Percentiles rank a stretch among this genome's conserved stretches.
Evolutionary conservation across 2,329 filamentous ascomycete species (phyloP).

Genomic region (Dichotomopilus funicola): DNA sequence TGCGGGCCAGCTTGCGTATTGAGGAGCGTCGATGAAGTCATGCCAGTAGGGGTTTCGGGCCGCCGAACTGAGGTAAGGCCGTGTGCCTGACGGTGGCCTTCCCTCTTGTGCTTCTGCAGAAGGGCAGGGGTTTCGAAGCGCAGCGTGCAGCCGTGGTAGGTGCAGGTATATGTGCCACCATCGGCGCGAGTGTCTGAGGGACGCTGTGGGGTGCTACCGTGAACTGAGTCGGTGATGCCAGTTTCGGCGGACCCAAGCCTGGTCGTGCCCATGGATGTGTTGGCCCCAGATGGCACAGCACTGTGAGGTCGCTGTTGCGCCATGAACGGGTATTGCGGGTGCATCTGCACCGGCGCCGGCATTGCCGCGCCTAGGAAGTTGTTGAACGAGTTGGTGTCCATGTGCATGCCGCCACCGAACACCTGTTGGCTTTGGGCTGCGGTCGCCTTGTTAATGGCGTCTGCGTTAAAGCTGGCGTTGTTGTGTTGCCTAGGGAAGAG

Average conservation of each 20-base stretch:
- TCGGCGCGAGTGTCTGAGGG: slow-evolving; percentile 64
- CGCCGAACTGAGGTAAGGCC: slow-evolving; percentile 36
- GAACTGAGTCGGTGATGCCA: slow-evolving; percentile 29
- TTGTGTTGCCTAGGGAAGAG: slow-evolving; percentile 60
- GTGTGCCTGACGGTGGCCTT: slow-evolving; percentile 76
- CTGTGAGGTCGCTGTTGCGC: slow-evolving; percentile 32
- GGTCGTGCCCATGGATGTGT: slow-evolving; percentile 30
- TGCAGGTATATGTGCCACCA: slow-evolving; percentile 89
- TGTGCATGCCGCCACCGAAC: slow-evolving; percentile 18
- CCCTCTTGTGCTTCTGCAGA: slow-evolving; percentile 91
- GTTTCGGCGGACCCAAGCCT: slow-evolving; percentile 40
- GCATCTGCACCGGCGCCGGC: slow-evolving; percentile 18
- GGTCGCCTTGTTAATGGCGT: slow-evolving; percentile 33
- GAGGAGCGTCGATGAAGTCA: slow-evolving; percentile 49
- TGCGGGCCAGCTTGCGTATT: slow-evolving; percentile 92
- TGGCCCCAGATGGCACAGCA: slow-evolving; percentile 33
- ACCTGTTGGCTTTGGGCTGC: slow-evolving; percentile 21
- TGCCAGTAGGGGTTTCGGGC: slow-evolving; percentile 26
- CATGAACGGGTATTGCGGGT: slow-evolving; percentile 48
- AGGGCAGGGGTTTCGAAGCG: slow-evolving; percentile 83
- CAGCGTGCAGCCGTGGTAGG: slow-evolving; percentile 81
- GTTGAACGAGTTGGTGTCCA: slow-evolving; percentile 22
- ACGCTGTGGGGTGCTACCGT: slow-evolving; percentile 34
- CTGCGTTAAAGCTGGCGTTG: slow-evolving; percentile 37
- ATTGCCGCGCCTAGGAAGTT: slow-evolving; percentile 32